Conservation (phyloP, 2,329 filamentous ascomycete genomes). For the Hymenoscyphus infarciens region DNA sequence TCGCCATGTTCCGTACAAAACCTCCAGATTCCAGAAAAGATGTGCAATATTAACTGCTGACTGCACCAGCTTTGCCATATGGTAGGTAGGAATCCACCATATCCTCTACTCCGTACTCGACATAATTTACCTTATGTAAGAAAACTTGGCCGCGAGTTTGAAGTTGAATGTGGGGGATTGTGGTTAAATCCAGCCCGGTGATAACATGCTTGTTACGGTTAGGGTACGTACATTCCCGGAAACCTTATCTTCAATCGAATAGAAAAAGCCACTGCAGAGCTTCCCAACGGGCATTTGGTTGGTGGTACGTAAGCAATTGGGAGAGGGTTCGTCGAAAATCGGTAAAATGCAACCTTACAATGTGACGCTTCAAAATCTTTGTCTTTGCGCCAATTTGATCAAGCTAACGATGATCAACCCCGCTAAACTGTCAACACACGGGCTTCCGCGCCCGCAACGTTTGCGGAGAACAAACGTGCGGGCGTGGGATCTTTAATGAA, state of each 20-base stretch:
- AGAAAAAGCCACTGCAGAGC: background rate
- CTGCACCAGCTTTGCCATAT: background rate
- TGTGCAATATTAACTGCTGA: background rate
- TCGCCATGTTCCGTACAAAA: background rate
- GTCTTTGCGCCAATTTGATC: too few species aligned
- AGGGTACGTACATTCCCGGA: too few species aligned
- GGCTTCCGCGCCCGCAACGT: background rate
- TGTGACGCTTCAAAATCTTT: background rate
- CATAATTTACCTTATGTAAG: too few species aligned
- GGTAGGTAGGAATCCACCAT: background rate
- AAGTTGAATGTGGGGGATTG: background rate
- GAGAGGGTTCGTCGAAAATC: background rate
- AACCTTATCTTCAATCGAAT: background rate
- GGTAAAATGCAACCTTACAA: background rate
- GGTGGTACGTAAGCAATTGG: background rate
- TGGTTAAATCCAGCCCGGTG: background rate
- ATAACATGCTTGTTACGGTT: background rate
- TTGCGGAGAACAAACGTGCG: background rate
- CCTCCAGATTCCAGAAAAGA: background rate
- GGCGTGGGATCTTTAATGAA: background rate
- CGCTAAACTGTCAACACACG: background rate
- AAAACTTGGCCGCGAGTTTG: background rate
- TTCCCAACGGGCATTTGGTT: background rate
- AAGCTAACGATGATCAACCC: background rate
- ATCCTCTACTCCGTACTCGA: background rate